A percentile compares a stretch with the other conserved stretches of the same genome.
Evolutionary conservation across 106 monocot genomes (phyloP).

Genomic region (Vanilla planifolia): DNA sequence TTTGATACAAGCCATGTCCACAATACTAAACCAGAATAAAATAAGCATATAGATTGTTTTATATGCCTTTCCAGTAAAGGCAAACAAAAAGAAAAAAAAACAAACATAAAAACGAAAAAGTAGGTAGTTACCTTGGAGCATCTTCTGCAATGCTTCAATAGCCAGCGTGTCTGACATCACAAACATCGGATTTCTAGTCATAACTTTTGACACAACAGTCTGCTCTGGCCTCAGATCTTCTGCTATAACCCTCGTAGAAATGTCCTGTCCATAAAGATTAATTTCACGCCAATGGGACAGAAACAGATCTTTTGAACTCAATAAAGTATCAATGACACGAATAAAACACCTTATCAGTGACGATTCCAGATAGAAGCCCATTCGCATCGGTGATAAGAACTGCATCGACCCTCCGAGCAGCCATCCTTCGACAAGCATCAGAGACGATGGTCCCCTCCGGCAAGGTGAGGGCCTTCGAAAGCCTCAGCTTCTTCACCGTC

Average conservation of each 20-base stretch:
- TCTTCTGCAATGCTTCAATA: slow-evolving; percentile 92
- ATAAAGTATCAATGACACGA: not conserved
- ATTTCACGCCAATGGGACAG: no score
- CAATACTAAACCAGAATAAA: no score
- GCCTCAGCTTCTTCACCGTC: slow-evolving; percentile 83
- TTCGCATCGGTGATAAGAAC: slow-evolving; percentile 80
- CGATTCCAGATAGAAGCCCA: slow-evolving; percentile 85
- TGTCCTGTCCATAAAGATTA: slow-evolving; percentile 41
- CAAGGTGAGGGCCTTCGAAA: slow-evolving; percentile 86
- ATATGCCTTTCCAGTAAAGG: no score
- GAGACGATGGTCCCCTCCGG: slow-evolving; percentile 77
- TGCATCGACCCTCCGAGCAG: slow-evolving; percentile 60
- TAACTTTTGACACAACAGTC: slow-evolving; percentile 77
- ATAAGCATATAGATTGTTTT: no score
- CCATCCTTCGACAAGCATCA: slow-evolving; percentile 91
- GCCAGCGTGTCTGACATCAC: slow-evolving; percentile 74
- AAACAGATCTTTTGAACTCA: not conserved
- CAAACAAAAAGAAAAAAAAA: slow-evolving; percentile 1
- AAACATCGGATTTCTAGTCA: slow-evolving; percentile 85
- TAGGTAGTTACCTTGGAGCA: slow-evolving; percentile 79
- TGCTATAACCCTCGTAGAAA: slow-evolving; percentile 81
- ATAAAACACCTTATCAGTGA: slow-evolving; percentile 76
- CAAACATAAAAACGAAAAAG: not conserved
- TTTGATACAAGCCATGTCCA: no score
- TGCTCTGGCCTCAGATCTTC: slow-evolving; percentile 83